Evolutionary conservation across 2,329 filamentous ascomycete genomes (phyloP).

Genomic region (Apiospora aurea): DNA sequence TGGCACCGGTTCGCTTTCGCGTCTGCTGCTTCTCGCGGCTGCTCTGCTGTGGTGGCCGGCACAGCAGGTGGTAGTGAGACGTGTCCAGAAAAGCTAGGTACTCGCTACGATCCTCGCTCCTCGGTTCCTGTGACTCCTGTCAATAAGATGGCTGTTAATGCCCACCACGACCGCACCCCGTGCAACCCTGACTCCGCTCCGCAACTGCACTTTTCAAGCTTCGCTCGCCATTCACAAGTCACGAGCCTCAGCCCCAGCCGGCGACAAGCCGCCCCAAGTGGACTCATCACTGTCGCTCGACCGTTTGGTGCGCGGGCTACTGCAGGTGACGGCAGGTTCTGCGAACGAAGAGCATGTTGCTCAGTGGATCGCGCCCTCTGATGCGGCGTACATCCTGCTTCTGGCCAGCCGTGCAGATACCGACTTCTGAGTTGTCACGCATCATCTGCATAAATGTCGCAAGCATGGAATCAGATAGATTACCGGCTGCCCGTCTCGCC

Average conservation of each 20-base stretch:
- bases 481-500: background rate
- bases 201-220: background rate
- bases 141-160: constrained; percentile 19
- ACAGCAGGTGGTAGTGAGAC: background rate
- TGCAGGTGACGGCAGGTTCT: constrained; percentile 11
- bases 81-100: constrained; percentile 2
- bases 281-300: constrained; percentile 15
- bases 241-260: constrained; percentile 5
- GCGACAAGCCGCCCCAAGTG: constrained; percentile 1
- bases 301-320: constrained; percentile 5
- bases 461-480: constrained; percentile 23
- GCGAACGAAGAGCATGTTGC: background rate
- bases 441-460: constrained; percentile 17
- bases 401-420: constrained; percentile 11
- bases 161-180: constrained; percentile 5
- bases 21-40: background rate
- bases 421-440: constrained; percentile 20
- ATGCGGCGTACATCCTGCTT: background rate
- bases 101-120: constrained; percentile 12
- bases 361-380: background rate
- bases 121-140: background rate
- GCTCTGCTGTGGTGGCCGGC: background rate
- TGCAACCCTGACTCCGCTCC: constrained; percentile 20
- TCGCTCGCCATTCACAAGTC: constrained; percentile 4
- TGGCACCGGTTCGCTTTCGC: constrained; percentile 3